phyloP scores from a whole-genome alignment of 2,329 filamentous ascomycete genomes.

The Cordyceps tenuipes region DNA sequence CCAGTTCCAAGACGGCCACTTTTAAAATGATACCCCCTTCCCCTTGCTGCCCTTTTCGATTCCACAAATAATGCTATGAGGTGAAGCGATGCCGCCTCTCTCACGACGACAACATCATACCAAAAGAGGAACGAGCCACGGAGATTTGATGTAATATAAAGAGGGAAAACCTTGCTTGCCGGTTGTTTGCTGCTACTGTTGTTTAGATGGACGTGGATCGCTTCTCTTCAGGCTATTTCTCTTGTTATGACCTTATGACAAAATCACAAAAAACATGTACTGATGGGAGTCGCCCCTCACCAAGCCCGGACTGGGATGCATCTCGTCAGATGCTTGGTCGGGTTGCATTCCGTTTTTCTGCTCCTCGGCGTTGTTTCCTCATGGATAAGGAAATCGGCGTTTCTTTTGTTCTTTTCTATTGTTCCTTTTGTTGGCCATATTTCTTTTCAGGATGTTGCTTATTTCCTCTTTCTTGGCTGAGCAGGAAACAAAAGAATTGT shows the following conservation, averaged over 20 bases:
- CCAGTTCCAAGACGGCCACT: slow-evolving; percentile 22
- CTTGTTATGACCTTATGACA: slow-evolving; percentile 24
- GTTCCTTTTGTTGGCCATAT: no score
- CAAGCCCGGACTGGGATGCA: background rate
- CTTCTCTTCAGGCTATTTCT: slow-evolving; percentile 4
- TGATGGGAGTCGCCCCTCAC: background rate
- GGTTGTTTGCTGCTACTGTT: slow-evolving; percentile 1
- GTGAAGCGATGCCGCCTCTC: slow-evolving; percentile 7
- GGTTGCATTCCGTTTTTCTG: background rate
- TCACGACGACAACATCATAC: background rate
- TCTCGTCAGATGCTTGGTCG: background rate
- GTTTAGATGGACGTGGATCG: background rate
- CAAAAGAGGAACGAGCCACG: slow-evolving; percentile 6
- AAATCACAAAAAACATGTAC: slow-evolving; percentile 6
- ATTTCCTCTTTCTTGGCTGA: background rate
- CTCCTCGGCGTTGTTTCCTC: slow-evolving; percentile 3
- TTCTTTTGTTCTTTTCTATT: background rate
- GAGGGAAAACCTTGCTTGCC: slow-evolving; percentile 1
- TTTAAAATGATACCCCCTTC: slow-evolving; percentile 24
- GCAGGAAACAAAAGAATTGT: slow-evolving; percentile 7
- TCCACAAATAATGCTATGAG: slow-evolving; percentile 6
- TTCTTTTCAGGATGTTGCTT: background rate
- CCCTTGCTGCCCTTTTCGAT: background rate
- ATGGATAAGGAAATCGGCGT: background rate
- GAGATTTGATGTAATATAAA: slow-evolving; percentile 9